Evolutionary conservation across 768 basidiomycete species (phyloP).

Genomic region (Astraeus odoratus): DNA sequence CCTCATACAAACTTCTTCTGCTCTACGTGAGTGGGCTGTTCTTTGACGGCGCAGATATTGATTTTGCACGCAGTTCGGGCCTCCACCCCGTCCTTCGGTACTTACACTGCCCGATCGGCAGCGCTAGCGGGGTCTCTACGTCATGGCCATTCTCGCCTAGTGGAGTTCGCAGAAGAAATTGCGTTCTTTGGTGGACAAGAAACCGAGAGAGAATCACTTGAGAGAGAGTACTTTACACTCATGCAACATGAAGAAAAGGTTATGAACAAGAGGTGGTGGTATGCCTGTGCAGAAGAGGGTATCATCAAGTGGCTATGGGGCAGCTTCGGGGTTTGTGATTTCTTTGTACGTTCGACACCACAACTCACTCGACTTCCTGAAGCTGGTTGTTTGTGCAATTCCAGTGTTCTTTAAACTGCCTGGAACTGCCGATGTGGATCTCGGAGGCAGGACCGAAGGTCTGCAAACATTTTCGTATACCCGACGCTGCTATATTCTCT

Average conservation of each 20-base stretch:
- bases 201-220: slow-evolving; percentile 86
- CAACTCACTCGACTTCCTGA: slow-evolving; percentile 8
- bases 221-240: slow-evolving; percentile 79
- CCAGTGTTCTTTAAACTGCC: slow-evolving; percentile 89
- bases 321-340: slow-evolving; percentile 71
- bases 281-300: slow-evolving; percentile 88
- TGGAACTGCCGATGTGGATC: slow-evolving; percentile 56
- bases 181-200: slow-evolving; percentile 86
- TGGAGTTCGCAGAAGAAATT: slow-evolving; percentile 84
- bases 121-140: slow-evolving; percentile 84
- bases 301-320: slow-evolving; percentile 98
- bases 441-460: slow-evolving; percentile 91
- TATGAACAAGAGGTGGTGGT: slow-evolving; percentile 77
- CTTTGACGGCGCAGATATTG: not conserved
- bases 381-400: slow-evolving; percentile 86
- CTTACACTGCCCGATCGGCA: slow-evolving; percentile 83
- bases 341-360: not conserved
- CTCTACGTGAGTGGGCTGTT: slow-evolving; percentile 52
- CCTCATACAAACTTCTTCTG: slow-evolving; percentile 77
- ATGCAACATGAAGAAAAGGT: slow-evolving; percentile 83
- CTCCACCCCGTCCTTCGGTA: slow-evolving; percentile 87
- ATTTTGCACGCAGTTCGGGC: slow-evolving; percentile 56
- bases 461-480: not conserved
- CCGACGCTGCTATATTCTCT: not conserved
- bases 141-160: slow-evolving; percentile 85